These are phyloP conservation scores for Celoporthe dispersa DNA, from an alignment of 2,329 filamentous ascomycete genomes.

Conservation along the genomic window DNA sequence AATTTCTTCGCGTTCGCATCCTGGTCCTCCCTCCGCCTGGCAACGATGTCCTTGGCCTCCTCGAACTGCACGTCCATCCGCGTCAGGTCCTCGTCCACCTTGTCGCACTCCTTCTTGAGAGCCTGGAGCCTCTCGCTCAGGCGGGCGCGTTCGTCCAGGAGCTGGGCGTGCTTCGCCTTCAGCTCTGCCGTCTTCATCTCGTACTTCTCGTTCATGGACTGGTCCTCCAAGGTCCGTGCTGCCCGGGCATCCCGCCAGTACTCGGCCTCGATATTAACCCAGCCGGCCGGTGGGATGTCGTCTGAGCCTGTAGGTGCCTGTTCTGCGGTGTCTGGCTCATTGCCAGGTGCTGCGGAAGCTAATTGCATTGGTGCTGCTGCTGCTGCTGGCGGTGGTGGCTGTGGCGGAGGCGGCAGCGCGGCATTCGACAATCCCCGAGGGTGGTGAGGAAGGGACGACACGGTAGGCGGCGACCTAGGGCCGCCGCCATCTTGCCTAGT, in stretches of 20 bases:
- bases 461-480: slow-evolving; percentile 4
- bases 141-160: slow-evolving; percentile 44
- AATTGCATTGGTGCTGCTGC: neutral
- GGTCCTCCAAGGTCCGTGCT: slow-evolving; percentile 36
- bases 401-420: neutral
- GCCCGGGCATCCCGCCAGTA: slow-evolving; percentile 34
- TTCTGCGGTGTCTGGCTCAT: neutral
- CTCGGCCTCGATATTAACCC: slow-evolving; percentile 44
- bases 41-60: slow-evolving; percentile 24
- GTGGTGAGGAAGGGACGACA: slow-evolving; percentile 15
- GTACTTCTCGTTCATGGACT: slow-evolving; percentile 40
- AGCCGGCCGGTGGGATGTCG: slow-evolving; percentile 35
- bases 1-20: slow-evolving; percentile 24
- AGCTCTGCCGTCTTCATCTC: slow-evolving; percentile 37
- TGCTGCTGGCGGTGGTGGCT: neutral
- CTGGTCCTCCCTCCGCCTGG: slow-evolving; percentile 26
- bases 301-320: neutral
- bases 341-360: neutral
- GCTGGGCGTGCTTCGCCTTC: slow-evolving; percentile 40
- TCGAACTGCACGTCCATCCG: slow-evolving; percentile 24
- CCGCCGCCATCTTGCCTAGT: slow-evolving; percentile 7
- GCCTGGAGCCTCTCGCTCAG: slow-evolving; percentile 44
- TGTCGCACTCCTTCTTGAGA: slow-evolving; percentile 33
- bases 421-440: neutral
- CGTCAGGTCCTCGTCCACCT: slow-evolving; percentile 30